Base-by-base conservation (phyloP, 2,329 filamentous ascomycete species). In the Clarireedia monteithiana region DNA sequence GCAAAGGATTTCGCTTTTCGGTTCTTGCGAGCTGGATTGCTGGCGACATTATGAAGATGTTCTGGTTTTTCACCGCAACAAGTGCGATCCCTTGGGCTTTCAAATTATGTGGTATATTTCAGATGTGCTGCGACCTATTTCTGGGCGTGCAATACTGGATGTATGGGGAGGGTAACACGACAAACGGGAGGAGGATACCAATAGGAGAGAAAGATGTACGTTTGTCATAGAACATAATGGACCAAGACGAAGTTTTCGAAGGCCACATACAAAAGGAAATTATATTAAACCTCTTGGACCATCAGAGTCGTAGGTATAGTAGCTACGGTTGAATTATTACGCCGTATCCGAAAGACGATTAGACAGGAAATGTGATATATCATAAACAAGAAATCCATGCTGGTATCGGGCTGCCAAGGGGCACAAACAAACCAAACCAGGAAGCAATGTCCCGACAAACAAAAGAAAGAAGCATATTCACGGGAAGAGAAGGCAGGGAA, bases 31-130 rank as follows among this genome's bases (percentile, higher is more conserved):
- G 85, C 69, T 95, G 89, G 89, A 74, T 95, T 53, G 73, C 86
- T 2, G 89, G 89, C 59, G 89, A 95, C 70, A 77, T 81, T 7
- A 90, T 94, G 84, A 95, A 95, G 77, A 87, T 92, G 79, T 88
- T 90, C 66, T 86, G 83, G 83, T 94, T 92, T 74, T 86, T 91
- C 59, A 88, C 84, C 2, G 81, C 85, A 1, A 81, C 78, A 1
- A 81, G 81, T 4, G 76, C 79, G 65, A 89, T 94, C 34, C 88
- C 89, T 0, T 79, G 80, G 78, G 83, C 86, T 1, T 95, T 94
- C 72, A 92, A 92, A 74, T 72, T 89, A 20, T 92, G 88, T 67
- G 89, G 87, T 62, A 77, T 90, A 55, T 91, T 94, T 71, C 89
- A 94, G 75, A 86, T 88, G 20, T 75, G 74, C 23, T 92, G 89